These are phyloP conservation scores for Rheum nobile DNA, from an alignment of 148 eudicot species.

Conservation along the genomic window DNA sequence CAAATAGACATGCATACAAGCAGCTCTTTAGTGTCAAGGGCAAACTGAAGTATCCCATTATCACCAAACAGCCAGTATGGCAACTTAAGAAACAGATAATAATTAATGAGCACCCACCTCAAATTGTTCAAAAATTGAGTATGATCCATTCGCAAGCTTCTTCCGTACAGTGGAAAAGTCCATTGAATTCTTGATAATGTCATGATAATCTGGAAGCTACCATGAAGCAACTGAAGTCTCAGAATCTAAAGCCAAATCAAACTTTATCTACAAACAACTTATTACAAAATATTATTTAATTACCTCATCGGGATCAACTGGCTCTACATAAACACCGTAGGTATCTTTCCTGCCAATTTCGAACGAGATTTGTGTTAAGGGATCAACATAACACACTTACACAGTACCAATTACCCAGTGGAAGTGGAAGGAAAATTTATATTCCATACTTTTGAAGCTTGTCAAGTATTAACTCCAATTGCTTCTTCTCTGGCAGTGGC, in stretches of 20 bases:
- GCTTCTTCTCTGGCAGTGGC: slow-evolving; percentile 70
- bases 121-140: slow-evolving; percentile 61
- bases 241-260: background rate
- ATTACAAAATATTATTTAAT: background rate
- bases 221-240: slow-evolving; percentile 17
- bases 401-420: background rate
- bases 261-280: slow-evolving; percentile 2
- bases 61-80: background rate
- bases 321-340: slow-evolving; percentile 92
- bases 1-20: background rate
- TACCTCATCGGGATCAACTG: slow-evolving; percentile 98
- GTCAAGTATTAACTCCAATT: slow-evolving; percentile 68
- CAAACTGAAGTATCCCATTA: background rate
- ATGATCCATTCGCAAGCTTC: slow-evolving; percentile 61
- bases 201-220: slow-evolving; percentile 97
- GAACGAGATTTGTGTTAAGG: slow-evolving; percentile 14
- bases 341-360: slow-evolving; percentile 82
- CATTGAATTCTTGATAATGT: slow-evolving; percentile 81
- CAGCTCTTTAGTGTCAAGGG: background rate
- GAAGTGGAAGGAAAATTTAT: background rate
- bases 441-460: slow-evolving; percentile 80
- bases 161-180: slow-evolving; percentile 86
- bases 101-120: slow-evolving; percentile 46
- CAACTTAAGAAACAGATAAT: background rate
- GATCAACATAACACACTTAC: slow-evolving; percentile 1